Base-by-base conservation (phyloP, 192 early-diverging fungal genomes). In the Coemansia umbellata region DNA sequence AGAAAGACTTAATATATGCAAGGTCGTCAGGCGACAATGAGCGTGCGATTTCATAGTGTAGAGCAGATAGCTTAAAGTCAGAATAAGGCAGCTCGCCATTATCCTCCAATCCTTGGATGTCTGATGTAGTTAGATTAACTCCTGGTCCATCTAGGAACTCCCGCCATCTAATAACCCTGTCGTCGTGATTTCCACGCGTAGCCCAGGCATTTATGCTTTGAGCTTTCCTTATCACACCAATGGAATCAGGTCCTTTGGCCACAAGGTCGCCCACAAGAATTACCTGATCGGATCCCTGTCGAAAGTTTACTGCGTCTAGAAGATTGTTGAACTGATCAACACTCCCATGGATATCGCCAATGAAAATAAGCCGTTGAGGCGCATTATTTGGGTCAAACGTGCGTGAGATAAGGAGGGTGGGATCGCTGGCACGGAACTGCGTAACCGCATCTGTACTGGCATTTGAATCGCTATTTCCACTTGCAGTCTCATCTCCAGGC, bases 121-220 rank as follows among this genome's bases (percentile, higher is more conserved):
- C 57, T 1, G 14, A 13, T 15, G 41, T 31, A 4, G 56, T 35
- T 5, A 64, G 11, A 7, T 52, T 42, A 26, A 44, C 37, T 4
- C 45, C 57, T 3, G 81, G 66, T 15, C 60, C 60, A 15, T 80
- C 48, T n/a, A 83, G 63, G 36, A 69, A 79, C 21, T 73, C 72
- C 23, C 75, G 66, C 65, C 81, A 81, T 11, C 80, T 63, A n/a
- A 88, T 63, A 3, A 88, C 81, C 31, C 71, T 71, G 58, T 90
- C 85, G 41, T 90, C 88, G 37, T 90, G 88, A 55, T 90, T 90
- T 22, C 88, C 88, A 17, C 86, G 79, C 2, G 84, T 81, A 57
- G 82, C 79, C 57, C 72, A 65, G 14, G 79, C 80, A 14, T 53
- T 56, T 2, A 83, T 39, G 26, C 77, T 51, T 30, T 67, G 47